Conservation (phyloP, 177 flowering plant genomes). For the Vitis hybrid region DNA sequence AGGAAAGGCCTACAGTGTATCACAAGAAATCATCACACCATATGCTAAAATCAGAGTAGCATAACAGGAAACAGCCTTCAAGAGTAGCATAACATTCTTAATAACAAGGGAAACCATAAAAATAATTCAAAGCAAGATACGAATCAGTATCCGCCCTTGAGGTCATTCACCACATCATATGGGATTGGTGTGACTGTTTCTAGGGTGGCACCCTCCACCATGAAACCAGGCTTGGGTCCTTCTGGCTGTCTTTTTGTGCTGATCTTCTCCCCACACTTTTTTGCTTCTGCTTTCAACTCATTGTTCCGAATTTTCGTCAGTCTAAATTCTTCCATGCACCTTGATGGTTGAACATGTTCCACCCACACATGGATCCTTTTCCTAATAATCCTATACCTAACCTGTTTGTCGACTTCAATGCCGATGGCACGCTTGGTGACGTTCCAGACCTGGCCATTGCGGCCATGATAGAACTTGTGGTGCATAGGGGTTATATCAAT, state of each 20-base stretch:
- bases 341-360: constrained; percentile 49
- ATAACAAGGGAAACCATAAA: too few species aligned
- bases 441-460: too few species aligned
- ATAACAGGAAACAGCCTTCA: too few species aligned
- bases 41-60: too few species aligned
- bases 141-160: constrained; percentile 48
- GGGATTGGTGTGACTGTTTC: constrained; percentile 62
- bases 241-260: constrained; percentile 56
- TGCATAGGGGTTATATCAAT: too few species aligned
- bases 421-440: too few species aligned
- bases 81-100: too few species aligned
- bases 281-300: constrained; percentile 45
- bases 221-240: constrained; percentile 58
- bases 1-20: too few species aligned
- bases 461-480: too few species aligned
- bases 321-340: constrained; percentile 47
- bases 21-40: too few species aligned
- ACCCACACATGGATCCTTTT: constrained; percentile 55
- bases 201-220: constrained; percentile 50
- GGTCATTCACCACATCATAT: constrained; percentile 58
- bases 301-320: constrained; percentile 40
- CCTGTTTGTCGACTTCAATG: constrained; percentile 13
- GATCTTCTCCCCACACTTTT: constrained; percentile 42
- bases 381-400: constrained; percentile 39
- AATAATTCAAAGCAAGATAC: too few species aligned